These are phyloP conservation scores for Pseudoneurospora amorphoporcata DNA, from an alignment of 495 filamentous ascomycete genomes.

Conservation along the genomic window DNA sequence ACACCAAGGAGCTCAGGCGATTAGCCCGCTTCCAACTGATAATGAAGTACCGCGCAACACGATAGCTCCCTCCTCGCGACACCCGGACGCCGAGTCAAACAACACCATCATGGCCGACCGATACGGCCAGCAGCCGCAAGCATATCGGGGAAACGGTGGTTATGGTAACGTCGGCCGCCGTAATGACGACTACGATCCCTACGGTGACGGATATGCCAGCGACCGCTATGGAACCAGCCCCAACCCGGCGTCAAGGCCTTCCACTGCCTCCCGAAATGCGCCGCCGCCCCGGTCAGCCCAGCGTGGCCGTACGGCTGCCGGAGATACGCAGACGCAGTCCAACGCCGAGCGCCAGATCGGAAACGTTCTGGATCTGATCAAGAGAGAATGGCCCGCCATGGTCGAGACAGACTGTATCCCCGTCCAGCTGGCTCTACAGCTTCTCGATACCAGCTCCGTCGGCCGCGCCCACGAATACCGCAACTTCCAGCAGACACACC, in stretches of 20 bases:
- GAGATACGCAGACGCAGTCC: conserved; percentile 12
- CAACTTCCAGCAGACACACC: conserved; percentile 70
- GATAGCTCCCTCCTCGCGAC: conserved; percentile 9
- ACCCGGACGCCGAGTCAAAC: background rate
- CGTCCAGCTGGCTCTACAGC: conserved; percentile 80
- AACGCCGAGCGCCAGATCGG: conserved; percentile 38
- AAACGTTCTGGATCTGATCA: conserved; percentile 52
- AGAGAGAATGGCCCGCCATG: conserved; percentile 87
- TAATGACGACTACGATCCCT: conserved; percentile 36
- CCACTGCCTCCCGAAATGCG: conserved; percentile 14
- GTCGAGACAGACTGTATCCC: conserved; percentile 76
- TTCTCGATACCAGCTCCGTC: conserved; percentile 89
- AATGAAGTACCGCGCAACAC: conserved; percentile 12
- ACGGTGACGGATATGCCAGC: conserved; percentile 34
- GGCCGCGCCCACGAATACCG: conserved; percentile 80
- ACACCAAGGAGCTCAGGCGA: background rate
- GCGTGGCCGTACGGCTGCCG: conserved; percentile 17
- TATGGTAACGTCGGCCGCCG: conserved; percentile 20
- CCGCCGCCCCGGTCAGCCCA: conserved; percentile 21
- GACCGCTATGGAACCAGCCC: conserved; percentile 20
- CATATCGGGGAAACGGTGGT: conserved; percentile 28
- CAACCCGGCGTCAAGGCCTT: conserved; percentile 7
- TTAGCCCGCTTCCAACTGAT: background rate
- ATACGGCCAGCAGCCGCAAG: conserved; percentile 19
- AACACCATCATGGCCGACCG: conserved; percentile 29